Conservation (phyloP, 805 yeast genomes). For the Dipodascus albidus region DNA sequence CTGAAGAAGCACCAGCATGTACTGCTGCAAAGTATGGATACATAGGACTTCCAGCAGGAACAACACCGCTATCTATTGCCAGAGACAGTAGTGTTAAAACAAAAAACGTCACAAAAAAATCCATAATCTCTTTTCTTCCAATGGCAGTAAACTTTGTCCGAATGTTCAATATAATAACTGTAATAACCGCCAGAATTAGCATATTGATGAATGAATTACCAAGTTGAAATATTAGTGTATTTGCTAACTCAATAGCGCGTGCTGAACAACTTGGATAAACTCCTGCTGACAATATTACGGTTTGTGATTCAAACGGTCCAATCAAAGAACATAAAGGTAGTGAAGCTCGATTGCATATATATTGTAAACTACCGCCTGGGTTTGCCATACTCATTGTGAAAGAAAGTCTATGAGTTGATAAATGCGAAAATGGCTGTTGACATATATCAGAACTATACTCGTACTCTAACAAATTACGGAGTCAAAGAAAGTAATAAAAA, state of each 20-base stretch:
- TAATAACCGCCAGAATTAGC: slow-evolving; percentile 51
- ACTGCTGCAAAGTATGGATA: slow-evolving; percentile 76
- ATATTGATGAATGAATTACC: slow-evolving; percentile 83
- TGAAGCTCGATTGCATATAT: slow-evolving; percentile 54
- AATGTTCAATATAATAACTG: slow-evolving; percentile 66
- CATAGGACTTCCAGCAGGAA: slow-evolving; percentile 68
- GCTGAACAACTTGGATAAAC: slow-evolving; percentile 73
- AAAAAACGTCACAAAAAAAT: slow-evolving; percentile 51
- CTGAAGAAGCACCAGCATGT: slow-evolving; percentile 65
- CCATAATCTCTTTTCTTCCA: slow-evolving; percentile 78
- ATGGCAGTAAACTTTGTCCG: slow-evolving; percentile 87
- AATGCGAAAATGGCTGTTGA: no score
- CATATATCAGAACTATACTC: no score
- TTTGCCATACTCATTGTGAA: background rate
- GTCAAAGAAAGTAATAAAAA: no score
- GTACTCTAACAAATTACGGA: no score
- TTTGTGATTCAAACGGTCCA: slow-evolving; percentile 32
- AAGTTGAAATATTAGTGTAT: slow-evolving; percentile 79
- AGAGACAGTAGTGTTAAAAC: slow-evolving; percentile 52
- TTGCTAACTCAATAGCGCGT: slow-evolving; percentile 75
- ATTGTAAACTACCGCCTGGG: background rate
- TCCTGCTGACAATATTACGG: slow-evolving; percentile 33
- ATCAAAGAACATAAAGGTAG: slow-evolving; percentile 74
- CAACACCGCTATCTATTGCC: slow-evolving; percentile 84
- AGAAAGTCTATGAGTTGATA: no score